Conservation (phyloP, 768 basidiomycete species). For the Melanogaster broomeanus region DNA sequence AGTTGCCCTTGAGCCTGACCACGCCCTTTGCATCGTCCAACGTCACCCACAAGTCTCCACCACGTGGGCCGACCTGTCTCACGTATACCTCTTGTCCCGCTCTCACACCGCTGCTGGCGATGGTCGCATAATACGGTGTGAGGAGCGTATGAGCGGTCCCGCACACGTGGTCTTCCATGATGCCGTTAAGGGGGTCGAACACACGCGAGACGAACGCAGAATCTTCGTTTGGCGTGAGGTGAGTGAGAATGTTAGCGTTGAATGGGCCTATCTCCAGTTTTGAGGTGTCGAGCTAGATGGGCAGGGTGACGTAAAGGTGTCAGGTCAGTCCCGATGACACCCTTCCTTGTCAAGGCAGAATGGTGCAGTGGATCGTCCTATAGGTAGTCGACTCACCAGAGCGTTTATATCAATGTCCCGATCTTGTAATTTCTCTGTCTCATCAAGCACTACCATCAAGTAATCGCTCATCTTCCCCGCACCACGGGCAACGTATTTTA, state of each 20-base stretch:
- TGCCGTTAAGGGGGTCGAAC: conserved; percentile 41
- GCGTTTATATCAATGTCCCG: conserved; percentile 32
- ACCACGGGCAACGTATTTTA: conserved; percentile 40
- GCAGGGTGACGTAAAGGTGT: no score
- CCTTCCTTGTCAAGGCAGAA: not conserved
- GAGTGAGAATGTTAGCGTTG: conserved; percentile 42
- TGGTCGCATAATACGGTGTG: conserved; percentile 47
- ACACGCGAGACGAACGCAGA: conserved; percentile 51
- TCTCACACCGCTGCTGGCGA: conserved; percentile 9
- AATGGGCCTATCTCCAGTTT: not conserved
- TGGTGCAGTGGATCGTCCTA: not conserved
- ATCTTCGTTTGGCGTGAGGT: conserved; percentile 26
- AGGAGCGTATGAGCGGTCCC: conserved; percentile 54
- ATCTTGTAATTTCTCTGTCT: conserved; percentile 36
- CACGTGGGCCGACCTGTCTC: conserved; percentile 51
- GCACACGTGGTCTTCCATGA: conserved; percentile 51
- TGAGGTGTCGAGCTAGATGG: conserved; percentile 16
- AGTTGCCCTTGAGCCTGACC: conserved; percentile 39
- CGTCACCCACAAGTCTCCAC: conserved; percentile 45
- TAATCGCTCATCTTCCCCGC: conserved; percentile 34
- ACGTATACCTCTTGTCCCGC: conserved; percentile 39
- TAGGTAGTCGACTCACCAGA: conserved; percentile 28
- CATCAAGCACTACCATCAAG: conserved; percentile 45
- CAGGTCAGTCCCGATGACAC: no score
- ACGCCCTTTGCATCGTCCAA: conserved; percentile 36